Conservation (phyloP, 345 rosid species). For the Cardamine resedifolia region DNA sequence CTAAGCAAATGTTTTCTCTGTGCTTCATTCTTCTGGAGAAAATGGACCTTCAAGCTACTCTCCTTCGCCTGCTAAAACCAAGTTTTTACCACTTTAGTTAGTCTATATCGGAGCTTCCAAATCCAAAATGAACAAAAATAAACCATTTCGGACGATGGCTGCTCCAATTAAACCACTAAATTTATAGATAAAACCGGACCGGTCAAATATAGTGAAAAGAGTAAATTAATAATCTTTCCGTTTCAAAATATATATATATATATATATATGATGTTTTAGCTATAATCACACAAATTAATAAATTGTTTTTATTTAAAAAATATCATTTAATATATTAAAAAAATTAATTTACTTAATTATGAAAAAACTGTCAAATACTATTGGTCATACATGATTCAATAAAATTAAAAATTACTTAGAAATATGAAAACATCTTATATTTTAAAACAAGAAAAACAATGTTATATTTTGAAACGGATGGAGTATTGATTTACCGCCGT, state of each 20-base stretch:
- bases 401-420: no score
- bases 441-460: no score
- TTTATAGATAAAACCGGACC: neutral
- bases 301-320: no score
- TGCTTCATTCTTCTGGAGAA: constrained; percentile 35
- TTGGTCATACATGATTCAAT: no score
- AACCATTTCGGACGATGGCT: neutral
- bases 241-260: no score
- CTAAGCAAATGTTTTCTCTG: neutral
- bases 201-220: neutral
- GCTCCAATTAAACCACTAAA: neutral
- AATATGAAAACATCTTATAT: no score
- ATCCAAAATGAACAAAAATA: neutral
- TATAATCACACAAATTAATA: no score
- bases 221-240: neutral
- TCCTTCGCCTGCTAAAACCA: constrained; percentile 41
- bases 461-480: no score
- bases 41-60: constrained; percentile 36
- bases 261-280: no score
- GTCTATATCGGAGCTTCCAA: neutral
- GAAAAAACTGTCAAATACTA: no score
- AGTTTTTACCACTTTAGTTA: neutral
- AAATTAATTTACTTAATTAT: no score
- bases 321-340: no score
- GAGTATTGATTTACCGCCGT: constrained; percentile 39